Base-by-base conservation (phyloP, 176 grass and related monocot species). In the Rhipidocladum racemiflorum region DNA sequence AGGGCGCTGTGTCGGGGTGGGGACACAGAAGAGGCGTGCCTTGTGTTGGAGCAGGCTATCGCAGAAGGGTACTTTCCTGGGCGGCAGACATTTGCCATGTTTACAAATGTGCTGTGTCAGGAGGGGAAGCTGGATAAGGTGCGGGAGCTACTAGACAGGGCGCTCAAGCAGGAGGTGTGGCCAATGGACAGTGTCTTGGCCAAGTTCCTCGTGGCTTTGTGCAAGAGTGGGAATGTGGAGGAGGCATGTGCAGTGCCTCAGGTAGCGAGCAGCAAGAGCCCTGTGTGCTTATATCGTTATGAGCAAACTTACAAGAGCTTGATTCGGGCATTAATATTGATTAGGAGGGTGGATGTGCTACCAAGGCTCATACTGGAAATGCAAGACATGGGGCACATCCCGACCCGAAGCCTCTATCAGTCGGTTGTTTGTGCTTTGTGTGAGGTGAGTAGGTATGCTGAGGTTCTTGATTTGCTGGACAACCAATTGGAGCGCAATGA, bases 291-390 rank as follows among this genome's bases (percentile, higher is more conserved):
- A 64, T 91, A 87, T 72, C 89, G 88, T 30, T 84, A 95, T 24
- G 90, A 86, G 30, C 90, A 86, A 74, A 95, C 96, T 15, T 95
- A 98, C 59, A 88, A 79, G 84, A 98, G 89, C 85, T 83, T 98
- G 68, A 95, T 98, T 60, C 85, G 71, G 39, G 92, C 90, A 86
- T 83, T 91, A 29, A 81, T 94, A 77, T 70, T 90, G 40, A 79
- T 93, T 78, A 85, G 36, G 68, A 86, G 79, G 76, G 81, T 91
- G 50, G 92, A 95, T 74, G 78, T 79, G 56, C 87, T 95, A 25
- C 96, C 96, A 71, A 82, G 57, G 83, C 85, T 98, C 57, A 68
- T 98, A 59, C 84, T 98, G 44, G 88, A 98, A 84, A 98, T 98
- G 96, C 96, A 98, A 85, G 89, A 95, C 43, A 84, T 90, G 85